A percentile compares a stretch with the other conserved stretches of the same genome.
Conservation (phyloP, 2,329 filamentous ascomycete species). For the Colletotrichum tamarilloi region DNA sequence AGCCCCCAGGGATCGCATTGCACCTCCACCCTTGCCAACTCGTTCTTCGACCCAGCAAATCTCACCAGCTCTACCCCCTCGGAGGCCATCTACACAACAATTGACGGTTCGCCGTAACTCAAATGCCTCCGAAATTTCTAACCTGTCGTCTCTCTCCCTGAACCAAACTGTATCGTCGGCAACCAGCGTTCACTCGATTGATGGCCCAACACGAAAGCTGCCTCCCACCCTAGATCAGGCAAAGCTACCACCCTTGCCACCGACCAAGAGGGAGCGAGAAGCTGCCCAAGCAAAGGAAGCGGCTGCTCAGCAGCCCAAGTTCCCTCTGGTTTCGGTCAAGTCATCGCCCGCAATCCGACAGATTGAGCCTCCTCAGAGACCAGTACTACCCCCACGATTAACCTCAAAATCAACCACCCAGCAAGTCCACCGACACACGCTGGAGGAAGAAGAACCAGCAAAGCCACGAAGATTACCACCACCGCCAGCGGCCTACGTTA, state of each 20-base stretch:
- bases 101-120: slow-evolving; percentile 62
- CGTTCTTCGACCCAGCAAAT: slow-evolving; percentile 50
- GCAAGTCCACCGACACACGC: slow-evolving; percentile 12
- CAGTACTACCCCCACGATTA: slow-evolving; percentile 60
- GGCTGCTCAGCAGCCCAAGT: slow-evolving; percentile 37
- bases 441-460: slow-evolving; percentile 21
- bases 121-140: slow-evolving; percentile 67
- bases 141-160: slow-evolving; percentile 63
- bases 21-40: slow-evolving; percentile 50
- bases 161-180: slow-evolving; percentile 57
- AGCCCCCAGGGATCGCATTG: slow-evolving; percentile 41
- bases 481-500: slow-evolving; percentile 24
- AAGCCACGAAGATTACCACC: slow-evolving; percentile 35
- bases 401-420: slow-evolving; percentile 59
- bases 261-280: slow-evolving; percentile 65
- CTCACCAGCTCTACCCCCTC: slow-evolving; percentile 62
- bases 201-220: slow-evolving; percentile 58
- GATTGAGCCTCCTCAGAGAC: slow-evolving; percentile 47
- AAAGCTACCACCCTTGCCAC: slow-evolving; percentile 68
- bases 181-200: slow-evolving; percentile 59
- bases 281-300: slow-evolving; percentile 52
- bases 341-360: slow-evolving; percentile 51
- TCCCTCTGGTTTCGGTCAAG: slow-evolving; percentile 50
- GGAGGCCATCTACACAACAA: slow-evolving; percentile 58
- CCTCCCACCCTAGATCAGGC: slow-evolving; percentile 67